These are phyloP conservation scores for Acrocalymma vagum DNA, from an alignment of 2,329 filamentous ascomycete species.

Conservation along the genomic window DNA sequence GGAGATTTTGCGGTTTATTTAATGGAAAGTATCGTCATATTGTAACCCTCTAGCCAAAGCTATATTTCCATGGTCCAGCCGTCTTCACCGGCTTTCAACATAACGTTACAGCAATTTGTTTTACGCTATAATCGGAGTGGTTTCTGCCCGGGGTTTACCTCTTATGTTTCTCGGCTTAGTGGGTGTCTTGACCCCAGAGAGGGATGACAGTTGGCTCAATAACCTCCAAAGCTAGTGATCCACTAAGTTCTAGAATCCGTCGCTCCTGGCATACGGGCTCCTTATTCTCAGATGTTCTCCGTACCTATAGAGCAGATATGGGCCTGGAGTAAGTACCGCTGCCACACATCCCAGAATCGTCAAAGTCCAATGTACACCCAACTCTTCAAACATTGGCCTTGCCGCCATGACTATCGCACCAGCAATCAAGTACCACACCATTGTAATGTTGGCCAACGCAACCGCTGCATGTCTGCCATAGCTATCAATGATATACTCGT, in stretches of 20 bases:
- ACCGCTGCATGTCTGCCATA: conserved; percentile 63
- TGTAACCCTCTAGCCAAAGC: no score
- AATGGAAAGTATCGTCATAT: no score
- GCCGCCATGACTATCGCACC: conserved; percentile 51
- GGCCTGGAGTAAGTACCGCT: conserved; percentile 46
- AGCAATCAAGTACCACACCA: conserved; percentile 51
- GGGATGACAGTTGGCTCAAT: no score
- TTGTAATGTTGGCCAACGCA: conserved; percentile 53
- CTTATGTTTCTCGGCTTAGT: no score
- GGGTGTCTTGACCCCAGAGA: no score
- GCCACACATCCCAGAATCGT: conserved; percentile 45
- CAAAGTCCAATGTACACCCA: conserved; percentile 44
- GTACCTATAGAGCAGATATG: conserved; percentile 55
- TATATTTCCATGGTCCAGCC: no score
- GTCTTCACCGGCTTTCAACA: no score
- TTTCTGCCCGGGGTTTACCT: no score
- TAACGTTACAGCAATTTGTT: no score
- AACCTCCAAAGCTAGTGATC: no score
- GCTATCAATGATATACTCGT: conserved; percentile 66
- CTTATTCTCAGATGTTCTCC: conserved; percentile 43
- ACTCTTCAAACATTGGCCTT: conserved; percentile 50
- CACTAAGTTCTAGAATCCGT: no score
- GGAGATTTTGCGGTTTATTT: conserved; percentile 7
- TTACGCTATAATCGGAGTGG: no score
- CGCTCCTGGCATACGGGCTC: conserved; percentile 30